Conservation (phyloP, 352 stramenopile genomes). For the Phytopythium vexans region DNA sequence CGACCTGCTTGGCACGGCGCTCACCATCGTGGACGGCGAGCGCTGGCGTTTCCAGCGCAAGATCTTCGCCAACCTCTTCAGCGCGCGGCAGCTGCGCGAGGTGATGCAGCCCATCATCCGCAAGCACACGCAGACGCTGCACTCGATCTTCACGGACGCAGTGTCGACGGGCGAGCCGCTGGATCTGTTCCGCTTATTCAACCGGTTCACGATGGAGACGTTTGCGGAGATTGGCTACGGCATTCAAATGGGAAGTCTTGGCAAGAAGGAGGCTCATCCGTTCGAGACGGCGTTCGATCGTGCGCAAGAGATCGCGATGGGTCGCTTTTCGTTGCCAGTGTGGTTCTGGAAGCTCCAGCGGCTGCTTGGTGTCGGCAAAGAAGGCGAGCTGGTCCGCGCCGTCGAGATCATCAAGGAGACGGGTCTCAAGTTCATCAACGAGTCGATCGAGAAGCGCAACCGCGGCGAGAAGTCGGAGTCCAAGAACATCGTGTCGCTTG, state of each 20-base stretch:
- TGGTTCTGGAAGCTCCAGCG: conserved; percentile 41
- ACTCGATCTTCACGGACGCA: conserved; percentile 21
- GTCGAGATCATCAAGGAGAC: conserved; percentile 31
- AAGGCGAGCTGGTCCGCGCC: conserved; percentile 20
- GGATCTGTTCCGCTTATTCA: conserved; percentile 35
- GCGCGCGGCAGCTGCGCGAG: conserved; percentile 28
- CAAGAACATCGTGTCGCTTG: conserved; percentile 45
- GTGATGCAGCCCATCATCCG: conserved; percentile 38
- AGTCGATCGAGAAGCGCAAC: conserved; percentile 4
- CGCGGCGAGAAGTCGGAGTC: conserved; percentile 9
- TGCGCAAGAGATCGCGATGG: conserved; percentile 18
- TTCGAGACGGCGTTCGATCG: conserved; percentile 54
- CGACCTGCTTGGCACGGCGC: conserved; percentile 45
- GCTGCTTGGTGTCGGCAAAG: conserved; percentile 25
- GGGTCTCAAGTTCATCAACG: conserved; percentile 6
- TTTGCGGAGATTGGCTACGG: conserved; percentile 54
- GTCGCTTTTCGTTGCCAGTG: conserved; percentile 28
- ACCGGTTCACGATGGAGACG: conserved; percentile 40
- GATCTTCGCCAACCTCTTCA: conserved; percentile 61
- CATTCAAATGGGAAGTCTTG: conserved; percentile 29
- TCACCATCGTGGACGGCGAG: conserved; percentile 34
- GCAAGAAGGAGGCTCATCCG: conserved; percentile 22
- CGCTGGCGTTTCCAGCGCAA: conserved; percentile 43
- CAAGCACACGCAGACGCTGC: conserved; percentile 24
- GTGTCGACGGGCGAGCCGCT: conserved; percentile 15